Conservation (phyloP, 2,329 filamentous ascomycete genomes). For the Periconia macrospinosa region DNA sequence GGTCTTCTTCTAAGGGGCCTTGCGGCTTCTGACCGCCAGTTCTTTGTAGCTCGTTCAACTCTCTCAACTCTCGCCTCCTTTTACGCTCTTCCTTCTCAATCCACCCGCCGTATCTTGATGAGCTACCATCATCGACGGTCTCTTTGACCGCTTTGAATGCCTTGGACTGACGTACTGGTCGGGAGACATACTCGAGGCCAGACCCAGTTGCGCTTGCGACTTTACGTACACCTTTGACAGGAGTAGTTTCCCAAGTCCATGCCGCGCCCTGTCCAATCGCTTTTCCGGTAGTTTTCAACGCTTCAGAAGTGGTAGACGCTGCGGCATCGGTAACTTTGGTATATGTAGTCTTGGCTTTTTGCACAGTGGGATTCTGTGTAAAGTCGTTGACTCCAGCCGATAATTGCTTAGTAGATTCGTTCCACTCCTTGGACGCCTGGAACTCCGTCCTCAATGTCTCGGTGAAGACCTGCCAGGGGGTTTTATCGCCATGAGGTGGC, state of each 20-base stretch:
- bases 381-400: conserved; percentile 88
- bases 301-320: conserved; percentile 74
- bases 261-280: conserved; percentile 87
- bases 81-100: conserved; percentile 92
- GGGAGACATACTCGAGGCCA: conserved; percentile 90
- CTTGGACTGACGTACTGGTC: conserved; percentile 91
- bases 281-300: conserved; percentile 81
- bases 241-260: conserved; percentile 96
- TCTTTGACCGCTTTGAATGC: conserved; percentile 92
- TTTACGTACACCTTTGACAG: conserved; percentile 87
- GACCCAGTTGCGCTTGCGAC: conserved; percentile 84
- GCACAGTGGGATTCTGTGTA: conserved; percentile 87
- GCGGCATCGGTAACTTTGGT: conserved; percentile 83
- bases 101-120: conserved; percentile 94
- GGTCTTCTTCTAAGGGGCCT: conserved; percentile 78
- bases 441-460: conserved; percentile 95
- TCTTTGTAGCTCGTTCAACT: conserved; percentile 61
- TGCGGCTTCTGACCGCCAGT: conserved; percentile 45
- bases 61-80: conserved; percentile 73
- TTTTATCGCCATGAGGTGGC: conserved; percentile 97
- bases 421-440: conserved; percentile 98
- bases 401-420: conserved; percentile 95
- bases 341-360: conserved; percentile 82
- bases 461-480: conserved; percentile 97
- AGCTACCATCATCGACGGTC: conserved; percentile 95